A percentile compares a stretch with the other conserved stretches of the same genome.
Conservation (phyloP, 2,329 filamentous ascomycete genomes). For the Fusarium dimerum region DNA sequence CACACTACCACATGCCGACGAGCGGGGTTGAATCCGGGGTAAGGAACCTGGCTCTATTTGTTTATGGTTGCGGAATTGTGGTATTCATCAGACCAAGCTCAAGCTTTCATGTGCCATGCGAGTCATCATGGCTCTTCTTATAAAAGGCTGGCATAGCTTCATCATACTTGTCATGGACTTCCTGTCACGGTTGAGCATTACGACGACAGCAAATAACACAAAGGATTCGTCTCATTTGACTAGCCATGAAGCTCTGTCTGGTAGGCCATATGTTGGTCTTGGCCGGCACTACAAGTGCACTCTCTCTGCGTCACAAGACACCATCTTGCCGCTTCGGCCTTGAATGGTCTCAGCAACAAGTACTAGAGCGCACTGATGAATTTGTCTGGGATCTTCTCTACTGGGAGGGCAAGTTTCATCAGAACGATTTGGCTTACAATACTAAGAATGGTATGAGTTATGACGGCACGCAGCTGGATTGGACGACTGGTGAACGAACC, state of each 20-base stretch:
- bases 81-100: too few relatives aligned
- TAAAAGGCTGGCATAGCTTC: too few relatives aligned
- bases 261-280: slow-evolving; percentile 1
- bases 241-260: too few relatives aligned
- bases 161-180: too few relatives aligned
- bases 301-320: slow-evolving; percentile 8
- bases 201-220: too few relatives aligned
- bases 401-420: slow-evolving; percentile 48
- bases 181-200: too few relatives aligned
- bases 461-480: slow-evolving; percentile 41
- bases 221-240: too few relatives aligned
- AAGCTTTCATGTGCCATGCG: too few relatives aligned
- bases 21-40: slow-evolving; percentile 8
- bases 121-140: too few relatives aligned
- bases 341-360: slow-evolving; percentile 31
- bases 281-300: neutral
- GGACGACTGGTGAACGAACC: slow-evolving; percentile 36
- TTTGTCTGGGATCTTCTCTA: slow-evolving; percentile 41
- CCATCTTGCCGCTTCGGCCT: slow-evolving; percentile 34
- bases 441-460: slow-evolving; percentile 43
- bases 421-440: slow-evolving; percentile 43
- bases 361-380: slow-evolving; percentile 30
- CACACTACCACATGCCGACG: neutral
- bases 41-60: neutral
- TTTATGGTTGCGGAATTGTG: too few relatives aligned